Evolutionary conservation across 768 basidiomycete genomes (phyloP).

Genomic region (Naganishia vaughanmartiniae): DNA sequence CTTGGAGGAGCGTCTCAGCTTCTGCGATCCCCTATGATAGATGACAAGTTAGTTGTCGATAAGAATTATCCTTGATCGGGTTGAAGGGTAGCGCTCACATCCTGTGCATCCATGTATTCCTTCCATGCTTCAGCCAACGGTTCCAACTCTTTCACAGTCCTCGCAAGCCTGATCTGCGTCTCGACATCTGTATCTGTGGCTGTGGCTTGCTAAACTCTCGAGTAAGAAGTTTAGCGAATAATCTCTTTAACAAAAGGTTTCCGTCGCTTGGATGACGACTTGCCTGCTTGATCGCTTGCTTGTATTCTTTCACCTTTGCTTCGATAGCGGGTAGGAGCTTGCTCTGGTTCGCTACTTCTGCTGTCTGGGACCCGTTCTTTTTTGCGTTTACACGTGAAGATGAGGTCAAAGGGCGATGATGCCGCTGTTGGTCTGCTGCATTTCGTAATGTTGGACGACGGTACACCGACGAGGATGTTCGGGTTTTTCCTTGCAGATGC

Average conservation of each 20-base stretch:
- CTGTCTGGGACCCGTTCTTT: not conserved
- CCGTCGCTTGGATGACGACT: not conserved
- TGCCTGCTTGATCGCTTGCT: slow-evolving; percentile 26
- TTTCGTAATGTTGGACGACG: not conserved
- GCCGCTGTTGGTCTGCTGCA: not conserved
- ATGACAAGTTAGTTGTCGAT: not conserved
- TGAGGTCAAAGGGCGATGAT: not conserved
- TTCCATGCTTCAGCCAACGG: slow-evolving; percentile 68
- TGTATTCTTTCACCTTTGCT: slow-evolving; percentile 11
- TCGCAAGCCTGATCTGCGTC: slow-evolving; percentile 62
- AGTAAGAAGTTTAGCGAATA: too few relatives aligned
- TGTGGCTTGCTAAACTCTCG: slow-evolving; percentile 6
- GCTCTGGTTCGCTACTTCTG: not conserved
- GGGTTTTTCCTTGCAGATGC: not conserved
- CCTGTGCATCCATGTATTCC: slow-evolving; percentile 59
- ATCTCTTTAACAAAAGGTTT: not conserved
- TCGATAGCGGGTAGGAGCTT: slow-evolving; percentile 4
- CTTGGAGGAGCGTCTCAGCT: slow-evolving; percentile 63
- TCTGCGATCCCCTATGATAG: slow-evolving; percentile 65
- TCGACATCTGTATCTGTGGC: slow-evolving; percentile 35
- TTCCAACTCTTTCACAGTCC: slow-evolving; percentile 68
- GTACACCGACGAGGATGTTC: not conserved
- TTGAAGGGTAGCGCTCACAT: slow-evolving; percentile 55
- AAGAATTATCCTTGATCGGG: not conserved
- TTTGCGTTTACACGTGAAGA: not conserved